Percentiles rank a stretch among this genome's conserved stretches.
Conservation (phyloP, 345 rosid genomes). For the Murraya paniculata region DNA sequence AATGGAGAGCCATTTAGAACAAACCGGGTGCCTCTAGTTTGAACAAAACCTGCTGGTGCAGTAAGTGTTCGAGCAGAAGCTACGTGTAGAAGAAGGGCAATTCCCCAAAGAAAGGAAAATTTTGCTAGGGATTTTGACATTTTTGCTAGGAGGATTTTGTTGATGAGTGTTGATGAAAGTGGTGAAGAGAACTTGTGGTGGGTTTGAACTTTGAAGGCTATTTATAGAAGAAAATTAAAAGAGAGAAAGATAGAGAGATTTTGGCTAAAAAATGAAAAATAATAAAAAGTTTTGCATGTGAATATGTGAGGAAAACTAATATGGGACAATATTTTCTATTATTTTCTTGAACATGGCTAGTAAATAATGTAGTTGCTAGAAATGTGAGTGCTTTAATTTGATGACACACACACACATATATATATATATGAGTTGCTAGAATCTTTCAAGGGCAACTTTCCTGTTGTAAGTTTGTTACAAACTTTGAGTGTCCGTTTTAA, state of each 20-base stretch:
- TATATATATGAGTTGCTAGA: too few species aligned
- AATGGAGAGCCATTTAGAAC: conserved; percentile 33
- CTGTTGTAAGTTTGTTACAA: background rate
- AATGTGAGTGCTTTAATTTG: background rate
- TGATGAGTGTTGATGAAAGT: background rate
- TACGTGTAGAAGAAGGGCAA: conserved; percentile 5
- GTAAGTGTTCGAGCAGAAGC: conserved; percentile 8
- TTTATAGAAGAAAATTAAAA: background rate
- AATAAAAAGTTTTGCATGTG: background rate
- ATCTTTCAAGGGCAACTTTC: background rate
- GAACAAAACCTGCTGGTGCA: conserved; percentile 22
- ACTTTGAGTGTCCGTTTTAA: background rate
- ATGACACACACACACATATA: background rate
- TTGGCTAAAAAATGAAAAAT: background rate
- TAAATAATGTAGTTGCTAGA: background rate
- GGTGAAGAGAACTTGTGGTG: background rate
- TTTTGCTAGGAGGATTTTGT: background rate
- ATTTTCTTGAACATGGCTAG: background rate
- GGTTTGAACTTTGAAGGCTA: background rate
- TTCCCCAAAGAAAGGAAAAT: background rate
- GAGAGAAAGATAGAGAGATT: background rate
- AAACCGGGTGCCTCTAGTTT: conserved; percentile 32
- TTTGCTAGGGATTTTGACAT: conserved; percentile 11
- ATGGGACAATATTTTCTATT: background rate
- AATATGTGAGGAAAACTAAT: background rate